Conservation (phyloP, 2,329 filamentous ascomycete genomes). For the Colletotrichum zoysiae region DNA sequence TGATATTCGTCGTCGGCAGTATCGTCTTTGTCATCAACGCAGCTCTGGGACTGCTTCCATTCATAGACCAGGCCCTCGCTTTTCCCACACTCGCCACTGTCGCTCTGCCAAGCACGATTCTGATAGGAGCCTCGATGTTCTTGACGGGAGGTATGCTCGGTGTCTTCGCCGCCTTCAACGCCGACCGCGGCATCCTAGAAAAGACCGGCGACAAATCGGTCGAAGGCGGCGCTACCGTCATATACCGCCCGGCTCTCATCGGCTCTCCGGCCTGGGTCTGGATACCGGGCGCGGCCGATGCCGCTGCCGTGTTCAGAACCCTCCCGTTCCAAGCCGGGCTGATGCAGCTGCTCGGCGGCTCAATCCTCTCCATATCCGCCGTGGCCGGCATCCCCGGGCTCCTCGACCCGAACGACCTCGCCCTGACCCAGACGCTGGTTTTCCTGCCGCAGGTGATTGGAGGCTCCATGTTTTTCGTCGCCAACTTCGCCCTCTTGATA, state of each 20-base stretch:
- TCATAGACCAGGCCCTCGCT: conserved; percentile 5
- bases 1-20: conserved; percentile 21
- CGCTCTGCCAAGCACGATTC: not conserved
- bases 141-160: not conserved
- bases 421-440: not conserved
- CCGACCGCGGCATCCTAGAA: conserved; percentile 18
- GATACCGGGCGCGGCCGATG: not conserved
- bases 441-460: conserved; percentile 22
- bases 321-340: conserved; percentile 1
- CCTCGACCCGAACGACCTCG: not conserved
- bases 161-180: conserved; percentile 16
- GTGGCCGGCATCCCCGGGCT: conserved; percentile 3
- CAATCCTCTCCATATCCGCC: not conserved
- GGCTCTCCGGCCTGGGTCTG: conserved; percentile 16
- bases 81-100: conserved; percentile 9
- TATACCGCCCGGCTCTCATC: conserved; percentile 19
- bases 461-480: conserved; percentile 13
- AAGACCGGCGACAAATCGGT: conserved; percentile 3
- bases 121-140: conserved; percentile 1
- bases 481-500: not conserved
- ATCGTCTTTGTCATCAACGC: conserved; percentile 10
- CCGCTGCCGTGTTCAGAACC: not conserved
- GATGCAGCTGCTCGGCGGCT: not conserved
- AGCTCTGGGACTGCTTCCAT: conserved; percentile 6
- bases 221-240: not conserved